Conservation (phyloP, 169 alveolate species). For the Eimeria praecox region DNA sequence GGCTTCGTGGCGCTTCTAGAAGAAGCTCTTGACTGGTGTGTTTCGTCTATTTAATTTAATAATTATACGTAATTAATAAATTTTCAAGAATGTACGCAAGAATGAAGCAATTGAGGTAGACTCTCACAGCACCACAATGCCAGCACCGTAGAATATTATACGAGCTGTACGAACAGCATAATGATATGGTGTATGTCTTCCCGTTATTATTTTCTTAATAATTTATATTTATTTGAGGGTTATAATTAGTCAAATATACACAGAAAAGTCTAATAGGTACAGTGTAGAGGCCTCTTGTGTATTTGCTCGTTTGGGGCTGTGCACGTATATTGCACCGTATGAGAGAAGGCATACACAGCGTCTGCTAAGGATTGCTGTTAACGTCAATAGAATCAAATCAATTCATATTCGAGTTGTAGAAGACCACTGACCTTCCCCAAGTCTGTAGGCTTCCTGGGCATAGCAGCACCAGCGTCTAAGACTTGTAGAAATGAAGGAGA, state of each 20-base stretch:
- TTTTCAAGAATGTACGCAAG: neutral
- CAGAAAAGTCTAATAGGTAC: neutral
- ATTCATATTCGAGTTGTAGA: neutral
- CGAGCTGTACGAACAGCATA: neutral
- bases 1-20: neutral
- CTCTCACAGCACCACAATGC: neutral
- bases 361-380: neutral
- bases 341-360: neutral
- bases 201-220: neutral
- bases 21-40: neutral
- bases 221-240: neutral
- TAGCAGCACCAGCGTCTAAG: neutral
- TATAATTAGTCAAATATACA: neutral
- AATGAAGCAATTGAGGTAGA: neutral
- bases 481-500: neutral
- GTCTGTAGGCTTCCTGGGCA: neutral
- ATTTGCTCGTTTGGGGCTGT: neutral
- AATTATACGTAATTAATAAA: neutral
- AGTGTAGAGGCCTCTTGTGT: neutral
- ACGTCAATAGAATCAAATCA: neutral
- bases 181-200: neutral
- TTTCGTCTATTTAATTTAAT: neutral
- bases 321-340: conserved; percentile 5
- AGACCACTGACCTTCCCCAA: neutral
- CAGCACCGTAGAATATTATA: neutral